A percentile compares a stretch with the other conserved stretches of the same genome.
Evolutionary conservation across 192 early-diverging fungal genomes (phyloP).

Genomic region (Backusella sp.): DNA sequence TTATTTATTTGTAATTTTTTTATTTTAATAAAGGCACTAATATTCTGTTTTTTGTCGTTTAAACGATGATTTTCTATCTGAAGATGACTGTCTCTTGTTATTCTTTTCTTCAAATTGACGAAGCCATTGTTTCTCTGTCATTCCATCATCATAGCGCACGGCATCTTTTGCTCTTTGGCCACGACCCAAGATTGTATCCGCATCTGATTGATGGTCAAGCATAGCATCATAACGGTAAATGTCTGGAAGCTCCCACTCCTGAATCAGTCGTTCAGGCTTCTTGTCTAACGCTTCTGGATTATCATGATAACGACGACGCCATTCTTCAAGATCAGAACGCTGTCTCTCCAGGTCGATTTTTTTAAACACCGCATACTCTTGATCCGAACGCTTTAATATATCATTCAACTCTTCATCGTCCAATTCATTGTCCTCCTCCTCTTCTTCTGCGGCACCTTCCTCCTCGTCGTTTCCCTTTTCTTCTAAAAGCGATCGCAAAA

Average conservation of each 20-base stretch:
- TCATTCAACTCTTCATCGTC: slow-evolving; percentile 90
- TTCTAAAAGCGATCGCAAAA: slow-evolving; percentile 70
- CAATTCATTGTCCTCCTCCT: slow-evolving; percentile 63
- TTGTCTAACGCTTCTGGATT: slow-evolving; percentile 32
- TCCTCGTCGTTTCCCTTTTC: slow-evolving; percentile 68
- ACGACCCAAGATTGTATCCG: slow-evolving; percentile 55
- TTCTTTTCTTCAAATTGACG: slow-evolving; percentile 58
- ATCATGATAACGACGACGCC: slow-evolving; percentile 48
- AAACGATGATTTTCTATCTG: not conserved
- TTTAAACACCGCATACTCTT: slow-evolving; percentile 73
- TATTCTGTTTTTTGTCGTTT: slow-evolving; percentile 8
- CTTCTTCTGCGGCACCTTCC: slow-evolving; percentile 65
- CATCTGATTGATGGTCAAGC: slow-evolving; percentile 26
- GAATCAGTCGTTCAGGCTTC: slow-evolving; percentile 74
- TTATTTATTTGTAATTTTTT: not conserved
- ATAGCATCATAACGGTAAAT: slow-evolving; percentile 64
- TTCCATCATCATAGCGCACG: slow-evolving; percentile 84
- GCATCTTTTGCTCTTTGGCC: slow-evolving; percentile 70
- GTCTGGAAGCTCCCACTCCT: slow-evolving; percentile 82
- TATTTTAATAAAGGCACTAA: not conserved
- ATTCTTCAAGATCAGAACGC: slow-evolving; percentile 46
- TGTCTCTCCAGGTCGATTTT: slow-evolving; percentile 72
- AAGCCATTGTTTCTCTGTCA: slow-evolving; percentile 91
- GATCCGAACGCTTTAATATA: slow-evolving; percentile 80
- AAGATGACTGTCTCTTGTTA: not conserved